phyloP scores from a whole-genome alignment of 345 rosid species.

The Eucalyptus paniculata region DNA sequence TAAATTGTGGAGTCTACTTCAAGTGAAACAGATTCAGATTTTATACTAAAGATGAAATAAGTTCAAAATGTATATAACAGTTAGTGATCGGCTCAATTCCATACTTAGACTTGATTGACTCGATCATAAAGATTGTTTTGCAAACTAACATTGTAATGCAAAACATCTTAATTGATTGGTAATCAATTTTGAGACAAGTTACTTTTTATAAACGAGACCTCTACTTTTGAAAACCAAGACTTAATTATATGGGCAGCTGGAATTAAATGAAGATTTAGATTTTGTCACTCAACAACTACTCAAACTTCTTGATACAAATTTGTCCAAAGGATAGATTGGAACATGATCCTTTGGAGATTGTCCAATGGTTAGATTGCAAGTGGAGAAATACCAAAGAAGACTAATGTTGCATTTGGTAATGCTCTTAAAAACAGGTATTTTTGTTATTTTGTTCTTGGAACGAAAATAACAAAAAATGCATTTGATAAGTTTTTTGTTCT shows the following conservation, averaged over 20 bases:
- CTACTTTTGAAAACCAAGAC: no score
- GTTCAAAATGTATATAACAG: background rate
- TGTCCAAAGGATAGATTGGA: no score
- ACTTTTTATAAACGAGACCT: background rate
- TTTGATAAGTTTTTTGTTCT: no score
- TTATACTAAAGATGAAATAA: no score
- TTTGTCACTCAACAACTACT: background rate
- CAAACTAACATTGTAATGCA: background rate
- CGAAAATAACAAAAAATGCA: fast-evolving
- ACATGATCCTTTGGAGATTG: background rate
- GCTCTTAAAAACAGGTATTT: fast-evolving
- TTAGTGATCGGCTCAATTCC: background rate
- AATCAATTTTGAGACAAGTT: background rate
- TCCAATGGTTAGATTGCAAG: background rate
- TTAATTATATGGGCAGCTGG: no score
- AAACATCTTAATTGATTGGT: background rate
- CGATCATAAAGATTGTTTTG: background rate
- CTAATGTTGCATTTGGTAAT: fast-evolving
- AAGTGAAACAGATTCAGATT: background rate
- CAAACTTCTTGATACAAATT: background rate
- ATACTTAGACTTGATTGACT: background rate
- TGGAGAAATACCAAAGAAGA: background rate
- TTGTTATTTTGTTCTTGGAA: fast-evolving
- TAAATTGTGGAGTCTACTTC: background rate
- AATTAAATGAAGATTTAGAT: no score